These are phyloP conservation scores for Penicillium sp. DNA, from an alignment of 2,329 filamentous ascomycete species.

Conservation along the genomic window DNA sequence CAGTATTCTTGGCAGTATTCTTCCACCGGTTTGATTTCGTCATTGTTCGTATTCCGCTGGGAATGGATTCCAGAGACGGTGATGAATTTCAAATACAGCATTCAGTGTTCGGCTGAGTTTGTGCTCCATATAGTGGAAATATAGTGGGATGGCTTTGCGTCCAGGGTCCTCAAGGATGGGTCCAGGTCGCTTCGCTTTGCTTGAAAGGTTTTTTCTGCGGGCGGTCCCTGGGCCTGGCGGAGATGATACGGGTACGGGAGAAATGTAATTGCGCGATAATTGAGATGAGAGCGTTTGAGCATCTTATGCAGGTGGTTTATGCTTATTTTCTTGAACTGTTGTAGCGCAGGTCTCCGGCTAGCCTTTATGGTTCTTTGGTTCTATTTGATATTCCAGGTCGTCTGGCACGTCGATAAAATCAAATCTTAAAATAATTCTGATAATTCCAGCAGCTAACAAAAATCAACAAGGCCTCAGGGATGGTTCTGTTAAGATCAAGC, in stretches of 20 bases:
- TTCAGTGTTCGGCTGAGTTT: background rate
- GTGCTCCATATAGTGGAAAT: background rate
- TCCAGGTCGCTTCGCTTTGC: background rate
- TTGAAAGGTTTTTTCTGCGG: background rate
- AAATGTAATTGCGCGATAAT: background rate
- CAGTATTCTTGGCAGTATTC: background rate
- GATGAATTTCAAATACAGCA: background rate
- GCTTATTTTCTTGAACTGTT: background rate
- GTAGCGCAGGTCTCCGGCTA: background rate
- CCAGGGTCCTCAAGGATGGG: constrained; percentile 1
- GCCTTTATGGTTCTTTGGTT: background rate
- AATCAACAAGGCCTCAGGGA: constrained; percentile 38
- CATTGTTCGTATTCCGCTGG: background rate
- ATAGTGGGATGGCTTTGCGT: background rate
- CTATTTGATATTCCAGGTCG: background rate
- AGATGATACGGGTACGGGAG: background rate
- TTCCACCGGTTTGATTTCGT: background rate
- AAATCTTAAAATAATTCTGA: background rate
- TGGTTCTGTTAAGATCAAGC: constrained; percentile 43
- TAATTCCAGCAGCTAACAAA: background rate
- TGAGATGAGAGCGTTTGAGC: background rate
- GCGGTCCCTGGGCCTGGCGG: background rate
- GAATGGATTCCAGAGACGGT: background rate
- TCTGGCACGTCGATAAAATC: background rate
- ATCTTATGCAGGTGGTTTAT: background rate